These are phyloP conservation scores for Sporothrix mexicana DNA, from an alignment of 2,329 filamentous ascomycete genomes.

Conservation along the genomic window DNA sequence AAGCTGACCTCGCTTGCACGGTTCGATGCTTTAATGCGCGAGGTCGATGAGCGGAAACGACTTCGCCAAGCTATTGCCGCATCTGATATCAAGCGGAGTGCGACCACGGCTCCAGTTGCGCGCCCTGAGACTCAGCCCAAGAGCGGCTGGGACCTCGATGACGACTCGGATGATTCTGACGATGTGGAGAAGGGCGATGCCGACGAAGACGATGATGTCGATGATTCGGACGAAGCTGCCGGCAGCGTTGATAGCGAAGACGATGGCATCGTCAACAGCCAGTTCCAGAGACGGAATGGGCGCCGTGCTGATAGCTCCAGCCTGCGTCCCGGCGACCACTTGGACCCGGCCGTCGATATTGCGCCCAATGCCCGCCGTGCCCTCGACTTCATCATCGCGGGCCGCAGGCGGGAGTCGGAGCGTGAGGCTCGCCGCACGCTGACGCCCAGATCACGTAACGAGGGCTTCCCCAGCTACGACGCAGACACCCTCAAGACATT, in stretches of 20 bases:
- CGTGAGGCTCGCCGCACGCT: conserved; percentile 13
- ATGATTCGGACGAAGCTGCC: background rate
- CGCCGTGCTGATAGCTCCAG: conserved; percentile 25
- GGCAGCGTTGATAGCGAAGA: conserved; percentile 14
- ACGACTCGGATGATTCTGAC: conserved; percentile 51
- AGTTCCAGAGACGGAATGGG: conserved; percentile 1
- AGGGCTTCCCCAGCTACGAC: conserved; percentile 43
- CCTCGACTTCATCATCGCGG: conserved; percentile 58
- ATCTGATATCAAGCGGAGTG: conserved; percentile 36
- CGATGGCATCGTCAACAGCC: conserved; percentile 35
- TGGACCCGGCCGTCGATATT: conserved; percentile 43
- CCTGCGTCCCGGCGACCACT: background rate
- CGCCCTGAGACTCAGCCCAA: conserved; percentile 47
- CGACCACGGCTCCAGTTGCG: conserved; percentile 35
- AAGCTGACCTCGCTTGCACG: conserved; percentile 68
- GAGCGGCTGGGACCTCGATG: conserved; percentile 60
- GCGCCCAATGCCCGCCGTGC: conserved; percentile 56
- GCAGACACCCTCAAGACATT: conserved; percentile 45
- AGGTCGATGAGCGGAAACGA: conserved; percentile 57
- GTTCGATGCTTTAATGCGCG: conserved; percentile 70
- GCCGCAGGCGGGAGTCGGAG: conserved; percentile 46
- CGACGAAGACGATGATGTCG: conserved; percentile 34
- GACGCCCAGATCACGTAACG: conserved; percentile 37
- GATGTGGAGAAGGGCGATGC: conserved; percentile 47
- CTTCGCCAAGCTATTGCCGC: conserved; percentile 50